Percentiles rank a stretch among this genome's conserved stretches.
Evolutionary conservation across 2,329 filamentous ascomycete genomes (phyloP).

Genomic region (Monosporascus cannonballus): DNA sequence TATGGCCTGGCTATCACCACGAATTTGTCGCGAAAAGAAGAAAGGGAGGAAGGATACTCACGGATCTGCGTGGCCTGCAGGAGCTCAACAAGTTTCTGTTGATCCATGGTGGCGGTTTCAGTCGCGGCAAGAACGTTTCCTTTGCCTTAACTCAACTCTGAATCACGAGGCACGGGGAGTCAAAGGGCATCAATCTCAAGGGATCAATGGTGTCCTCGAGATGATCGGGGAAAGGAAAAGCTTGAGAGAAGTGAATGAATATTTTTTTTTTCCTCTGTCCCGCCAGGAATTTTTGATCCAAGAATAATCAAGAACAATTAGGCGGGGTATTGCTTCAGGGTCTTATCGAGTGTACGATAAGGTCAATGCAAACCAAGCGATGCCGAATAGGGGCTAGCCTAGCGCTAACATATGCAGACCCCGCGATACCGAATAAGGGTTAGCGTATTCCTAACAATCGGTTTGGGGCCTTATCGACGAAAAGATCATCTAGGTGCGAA

Average conservation of each 20-base stretch:
- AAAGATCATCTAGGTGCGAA: background rate
- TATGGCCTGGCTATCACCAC: background rate
- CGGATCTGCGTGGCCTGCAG: conserved; percentile 83
- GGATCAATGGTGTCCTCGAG: background rate
- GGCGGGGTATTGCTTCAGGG: background rate
- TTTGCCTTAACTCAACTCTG: background rate
- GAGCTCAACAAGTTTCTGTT: conserved; percentile 78
- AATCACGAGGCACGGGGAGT: background rate
- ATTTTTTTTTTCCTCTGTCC: background rate
- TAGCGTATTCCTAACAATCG: background rate
- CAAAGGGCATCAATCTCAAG: background rate
- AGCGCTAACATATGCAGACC: background rate
- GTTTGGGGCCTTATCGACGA: background rate
- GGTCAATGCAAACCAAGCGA: background rate
- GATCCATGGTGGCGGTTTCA: conserved; percentile 53
- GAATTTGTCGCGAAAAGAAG: background rate
- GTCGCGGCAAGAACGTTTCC: background rate
- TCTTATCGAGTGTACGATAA: background rate
- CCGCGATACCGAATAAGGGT: background rate
- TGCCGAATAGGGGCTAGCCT: background rate
- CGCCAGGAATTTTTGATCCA: background rate
- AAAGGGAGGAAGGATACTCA: conserved; percentile 42
- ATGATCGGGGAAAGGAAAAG: background rate
- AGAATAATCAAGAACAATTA: background rate
- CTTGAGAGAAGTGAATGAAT: background rate